Percentiles rank a stretch among this genome's conserved stretches.
phyloP scores from a whole-genome alignment of 768 basidiomycete species.

The Chiua virens region DNA sequence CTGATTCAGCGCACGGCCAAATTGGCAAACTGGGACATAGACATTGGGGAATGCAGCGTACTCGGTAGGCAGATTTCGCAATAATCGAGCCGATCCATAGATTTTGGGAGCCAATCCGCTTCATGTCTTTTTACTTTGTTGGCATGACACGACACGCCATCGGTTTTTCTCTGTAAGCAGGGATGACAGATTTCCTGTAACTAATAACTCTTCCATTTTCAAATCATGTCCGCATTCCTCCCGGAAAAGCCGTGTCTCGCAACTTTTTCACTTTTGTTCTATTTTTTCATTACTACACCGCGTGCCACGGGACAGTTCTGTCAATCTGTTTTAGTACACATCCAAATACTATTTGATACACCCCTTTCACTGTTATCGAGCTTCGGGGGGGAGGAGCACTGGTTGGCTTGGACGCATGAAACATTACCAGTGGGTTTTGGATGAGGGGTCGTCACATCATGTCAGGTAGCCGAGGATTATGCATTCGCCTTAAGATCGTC shows the following conservation, averaged over 20 bases:
- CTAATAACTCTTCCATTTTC: constrained; percentile 4
- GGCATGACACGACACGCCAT: constrained; percentile 4
- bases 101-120: constrained; percentile 19
- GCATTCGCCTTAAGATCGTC: too few relatives aligned
- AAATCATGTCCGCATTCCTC: background rate
- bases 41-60: constrained; percentile 15
- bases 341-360: constrained; percentile 4
- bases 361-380: background rate
- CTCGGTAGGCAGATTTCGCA: constrained; percentile 17
- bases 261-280: background rate
- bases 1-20: constrained; percentile 10
- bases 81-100: constrained; percentile 19
- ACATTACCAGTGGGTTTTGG: background rate
- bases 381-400: background rate
- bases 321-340: constrained; percentile 2
- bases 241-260: background rate
- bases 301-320: background rate
- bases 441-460: background rate
- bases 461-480: too few relatives aligned
- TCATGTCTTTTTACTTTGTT: constrained; percentile 15
- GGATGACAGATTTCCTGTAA: constrained; percentile 13
- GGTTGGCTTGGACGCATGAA: background rate
- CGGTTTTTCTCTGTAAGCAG: constrained; percentile 6
- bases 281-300: background rate
- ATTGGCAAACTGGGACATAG: constrained; percentile 12